These are phyloP conservation scores for Golubevia pallescens DNA, from an alignment of 1,284 basidiomycete genomes.

Conservation along the genomic window DNA sequence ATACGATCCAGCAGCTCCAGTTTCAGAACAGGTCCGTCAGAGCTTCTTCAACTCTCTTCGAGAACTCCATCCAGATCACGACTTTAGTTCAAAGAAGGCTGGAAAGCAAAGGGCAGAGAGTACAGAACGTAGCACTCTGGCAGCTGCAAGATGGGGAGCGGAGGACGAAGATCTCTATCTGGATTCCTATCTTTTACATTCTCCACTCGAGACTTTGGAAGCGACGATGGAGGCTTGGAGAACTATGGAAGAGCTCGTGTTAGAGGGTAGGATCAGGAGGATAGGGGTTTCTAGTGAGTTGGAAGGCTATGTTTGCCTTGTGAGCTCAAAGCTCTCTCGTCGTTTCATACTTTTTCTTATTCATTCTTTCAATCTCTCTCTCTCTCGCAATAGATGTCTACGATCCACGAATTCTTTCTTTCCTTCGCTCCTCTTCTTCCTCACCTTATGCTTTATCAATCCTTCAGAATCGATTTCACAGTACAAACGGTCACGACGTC, in stretches of 20 bases:
- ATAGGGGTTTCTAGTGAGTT: slow-evolving; percentile 42
- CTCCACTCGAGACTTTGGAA: slow-evolving; percentile 41
- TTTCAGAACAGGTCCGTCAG: slow-evolving; percentile 37
- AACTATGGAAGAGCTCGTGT: slow-evolving; percentile 46
- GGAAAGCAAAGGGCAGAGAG: not conserved
- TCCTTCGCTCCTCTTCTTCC: slow-evolving; percentile 16
- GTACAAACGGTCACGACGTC: slow-evolving; percentile 55
- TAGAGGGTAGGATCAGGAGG: slow-evolving; percentile 36
- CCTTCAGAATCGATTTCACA: slow-evolving; percentile 60
- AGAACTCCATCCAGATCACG: slow-evolving; percentile 36
- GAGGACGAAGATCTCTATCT: slow-evolving; percentile 30
- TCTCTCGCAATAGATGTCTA: slow-evolving; percentile 46
- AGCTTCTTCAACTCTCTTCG: slow-evolving; percentile 25
- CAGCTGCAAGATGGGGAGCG: not conserved
- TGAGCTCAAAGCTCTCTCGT: not conserved
- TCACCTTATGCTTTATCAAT: slow-evolving; percentile 10
- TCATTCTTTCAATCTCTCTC: too few relatives aligned
- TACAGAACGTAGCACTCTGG: not conserved
- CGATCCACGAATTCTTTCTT: slow-evolving; percentile 45
- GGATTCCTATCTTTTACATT: slow-evolving; percentile 53
- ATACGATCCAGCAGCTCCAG: slow-evolving; percentile 25
- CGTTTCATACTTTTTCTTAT: not conserved
- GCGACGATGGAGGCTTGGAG: slow-evolving; percentile 49
- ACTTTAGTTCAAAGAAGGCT: slow-evolving; percentile 9
- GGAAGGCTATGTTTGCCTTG: too few relatives aligned